Percentiles rank a stretch among this genome's conserved stretches.
Conservation (phyloP, 108 stramenopile genomes). For the Parietichytrium sp. region DNA sequence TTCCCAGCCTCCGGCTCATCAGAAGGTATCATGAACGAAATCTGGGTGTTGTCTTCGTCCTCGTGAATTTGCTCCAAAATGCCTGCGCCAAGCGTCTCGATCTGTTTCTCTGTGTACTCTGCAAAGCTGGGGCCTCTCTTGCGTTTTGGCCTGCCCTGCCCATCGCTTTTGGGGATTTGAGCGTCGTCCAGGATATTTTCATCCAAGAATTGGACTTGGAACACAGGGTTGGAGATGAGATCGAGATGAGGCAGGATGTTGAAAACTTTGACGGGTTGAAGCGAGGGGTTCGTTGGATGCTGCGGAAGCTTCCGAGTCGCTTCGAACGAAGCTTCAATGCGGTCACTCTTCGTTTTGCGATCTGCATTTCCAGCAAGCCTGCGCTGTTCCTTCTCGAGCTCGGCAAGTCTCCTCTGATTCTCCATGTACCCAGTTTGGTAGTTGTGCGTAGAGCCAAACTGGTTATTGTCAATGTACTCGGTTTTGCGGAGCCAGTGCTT, state of each 20-base stretch:
- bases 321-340: neutral
- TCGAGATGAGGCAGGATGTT: slow-evolving; percentile 26
- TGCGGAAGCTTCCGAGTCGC: neutral
- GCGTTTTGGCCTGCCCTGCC: neutral
- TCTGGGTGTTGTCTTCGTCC: neutral
- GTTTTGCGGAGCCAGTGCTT: slow-evolving; percentile 38
- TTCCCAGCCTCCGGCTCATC: neutral
- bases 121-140: neutral
- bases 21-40: neutral
- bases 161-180: no score
- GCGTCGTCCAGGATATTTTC: slow-evolving; percentile 8
- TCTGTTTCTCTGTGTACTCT: neutral
- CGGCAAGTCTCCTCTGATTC: neutral
- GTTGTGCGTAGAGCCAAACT: neutral
- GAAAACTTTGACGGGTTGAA: slow-evolving; percentile 4
- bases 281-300: slow-evolving; percentile 5
- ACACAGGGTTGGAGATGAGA: neutral
- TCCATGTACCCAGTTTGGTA: neutral
- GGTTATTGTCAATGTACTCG: slow-evolving; percentile 38
- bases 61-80: slow-evolving; percentile 9
- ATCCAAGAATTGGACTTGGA: neutral
- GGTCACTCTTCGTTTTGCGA: slow-evolving; percentile 18
- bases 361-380: neutral
- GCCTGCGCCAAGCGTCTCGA: neutral
- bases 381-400: neutral